phyloP scores from a whole-genome alignment of 1,284 basidiomycete species.

The Fomitopsis schrenkii region DNA sequence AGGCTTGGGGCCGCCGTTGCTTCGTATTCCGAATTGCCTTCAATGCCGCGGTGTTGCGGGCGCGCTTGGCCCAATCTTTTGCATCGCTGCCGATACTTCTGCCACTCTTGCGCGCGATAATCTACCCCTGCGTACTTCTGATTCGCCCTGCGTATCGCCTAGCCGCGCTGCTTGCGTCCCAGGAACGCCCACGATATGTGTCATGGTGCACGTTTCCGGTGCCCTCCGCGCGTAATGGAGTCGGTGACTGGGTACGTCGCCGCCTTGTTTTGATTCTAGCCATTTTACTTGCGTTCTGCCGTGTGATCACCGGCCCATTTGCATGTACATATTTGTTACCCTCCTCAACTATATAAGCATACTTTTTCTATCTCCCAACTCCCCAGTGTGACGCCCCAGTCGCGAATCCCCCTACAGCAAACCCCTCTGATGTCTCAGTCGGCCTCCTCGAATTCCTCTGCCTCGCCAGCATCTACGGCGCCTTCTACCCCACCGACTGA shows the following conservation, averaged over 20 bases:
- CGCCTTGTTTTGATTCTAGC: background rate
- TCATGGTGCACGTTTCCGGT: background rate
- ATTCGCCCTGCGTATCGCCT: background rate
- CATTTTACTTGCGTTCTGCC: background rate
- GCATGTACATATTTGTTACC: constrained; percentile 11
- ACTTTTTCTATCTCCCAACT: background rate
- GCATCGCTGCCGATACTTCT: background rate
- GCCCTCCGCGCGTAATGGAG: background rate
- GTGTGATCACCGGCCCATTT: background rate
- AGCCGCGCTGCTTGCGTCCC: background rate
- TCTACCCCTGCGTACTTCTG: background rate
- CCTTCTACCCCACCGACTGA: constrained; percentile 21
- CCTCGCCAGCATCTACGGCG: constrained; percentile 13
- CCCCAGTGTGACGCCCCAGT: constrained; percentile 1
- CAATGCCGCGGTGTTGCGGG: background rate
- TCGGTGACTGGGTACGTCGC: background rate
- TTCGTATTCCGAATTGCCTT: constrained; percentile 3
- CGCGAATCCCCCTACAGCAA: background rate
- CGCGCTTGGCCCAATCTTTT: background rate
- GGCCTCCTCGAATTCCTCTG: constrained; percentile 15
- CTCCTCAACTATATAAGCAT: background rate
- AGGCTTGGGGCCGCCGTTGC: background rate
- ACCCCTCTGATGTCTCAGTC: constrained; percentile 8
- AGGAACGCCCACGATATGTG: background rate
- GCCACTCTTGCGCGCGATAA: background rate